Evolutionary conservation across 1,139 yeast genomes (phyloP).

Genomic region (Debaryomycetaceae sp.): DNA sequence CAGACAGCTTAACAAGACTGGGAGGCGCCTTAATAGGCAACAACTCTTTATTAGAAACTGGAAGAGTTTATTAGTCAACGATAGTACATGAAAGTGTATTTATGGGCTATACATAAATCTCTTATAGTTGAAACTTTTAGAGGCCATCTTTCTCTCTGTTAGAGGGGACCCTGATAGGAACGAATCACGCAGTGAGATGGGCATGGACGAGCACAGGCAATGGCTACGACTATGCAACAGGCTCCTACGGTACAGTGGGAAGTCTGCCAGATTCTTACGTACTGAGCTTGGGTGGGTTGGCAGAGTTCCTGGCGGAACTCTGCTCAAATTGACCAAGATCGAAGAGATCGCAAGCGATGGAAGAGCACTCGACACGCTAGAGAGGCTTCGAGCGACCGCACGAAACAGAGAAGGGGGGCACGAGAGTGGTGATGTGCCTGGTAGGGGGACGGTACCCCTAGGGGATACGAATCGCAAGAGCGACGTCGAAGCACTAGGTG

Average conservation of each 20-base stretch:
- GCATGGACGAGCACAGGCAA: not conserved
- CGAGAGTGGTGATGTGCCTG: not conserved
- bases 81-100: not conserved
- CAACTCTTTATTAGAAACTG: not conserved
- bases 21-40: not conserved
- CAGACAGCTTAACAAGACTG: not conserved
- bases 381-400: not conserved
- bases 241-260: not conserved
- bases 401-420: not conserved
- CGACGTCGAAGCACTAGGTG: not conserved
- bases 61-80: not conserved
- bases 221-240: not conserved
- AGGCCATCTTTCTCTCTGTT: not conserved
- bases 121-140: not conserved
- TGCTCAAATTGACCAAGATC: not conserved
- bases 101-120: not conserved
- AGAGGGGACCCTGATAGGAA: not conserved
- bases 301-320: not conserved
- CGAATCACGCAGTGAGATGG: not conserved
- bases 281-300: not conserved
- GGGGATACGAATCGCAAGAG: not conserved
- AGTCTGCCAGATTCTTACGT: not conserved
- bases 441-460: not conserved
- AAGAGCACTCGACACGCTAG: not conserved
- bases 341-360: not conserved